phyloP scores from a whole-genome alignment of 2,329 filamentous ascomycete genomes.

The Macroventuria anomochaeta region DNA sequence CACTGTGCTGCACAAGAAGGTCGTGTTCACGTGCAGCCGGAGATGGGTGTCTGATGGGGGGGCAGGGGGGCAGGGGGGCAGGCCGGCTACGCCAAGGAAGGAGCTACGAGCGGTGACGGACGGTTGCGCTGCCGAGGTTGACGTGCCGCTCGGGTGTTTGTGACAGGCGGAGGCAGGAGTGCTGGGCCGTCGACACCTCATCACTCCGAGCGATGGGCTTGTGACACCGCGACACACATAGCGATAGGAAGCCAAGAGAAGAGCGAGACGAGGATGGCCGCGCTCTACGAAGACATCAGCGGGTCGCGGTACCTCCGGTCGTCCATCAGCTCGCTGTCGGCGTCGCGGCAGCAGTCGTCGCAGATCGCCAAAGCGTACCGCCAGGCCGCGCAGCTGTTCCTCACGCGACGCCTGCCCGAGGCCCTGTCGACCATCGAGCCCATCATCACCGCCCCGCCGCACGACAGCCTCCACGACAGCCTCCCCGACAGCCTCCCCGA shows the following conservation, averaged over 20 bases:
- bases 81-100: too few relatives aligned
- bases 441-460: constrained; percentile 68
- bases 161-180: constrained; percentile 15
- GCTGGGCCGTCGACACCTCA: background rate
- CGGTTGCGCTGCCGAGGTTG: constrained; percentile 14
- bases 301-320: constrained; percentile 66
- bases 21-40: constrained; percentile 9
- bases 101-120: constrained; percentile 12
- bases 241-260: too few relatives aligned
- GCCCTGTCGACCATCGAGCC: constrained; percentile 84
- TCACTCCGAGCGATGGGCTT: constrained; percentile 17
- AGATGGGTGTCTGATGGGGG: background rate
- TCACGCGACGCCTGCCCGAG: constrained; percentile 91
- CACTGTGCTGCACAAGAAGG: too few relatives aligned
- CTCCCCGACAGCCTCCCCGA: constrained; percentile 16
- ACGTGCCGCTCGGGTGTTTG: constrained; percentile 10
- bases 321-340: constrained; percentile 73
- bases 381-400: constrained; percentile 89
- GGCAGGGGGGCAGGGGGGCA: too few relatives aligned
- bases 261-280: constrained; percentile 44
- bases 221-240: too few relatives aligned
- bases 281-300: constrained; percentile 59
- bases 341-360: constrained; percentile 69
- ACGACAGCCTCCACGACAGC: constrained; percentile 32
- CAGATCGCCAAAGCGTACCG: constrained; percentile 92